A percentile compares a stretch with the other conserved stretches of the same genome.
Evolutionary conservation across 345 rosid species (phyloP).

Genomic region (Bruguiera parviflora): DNA sequence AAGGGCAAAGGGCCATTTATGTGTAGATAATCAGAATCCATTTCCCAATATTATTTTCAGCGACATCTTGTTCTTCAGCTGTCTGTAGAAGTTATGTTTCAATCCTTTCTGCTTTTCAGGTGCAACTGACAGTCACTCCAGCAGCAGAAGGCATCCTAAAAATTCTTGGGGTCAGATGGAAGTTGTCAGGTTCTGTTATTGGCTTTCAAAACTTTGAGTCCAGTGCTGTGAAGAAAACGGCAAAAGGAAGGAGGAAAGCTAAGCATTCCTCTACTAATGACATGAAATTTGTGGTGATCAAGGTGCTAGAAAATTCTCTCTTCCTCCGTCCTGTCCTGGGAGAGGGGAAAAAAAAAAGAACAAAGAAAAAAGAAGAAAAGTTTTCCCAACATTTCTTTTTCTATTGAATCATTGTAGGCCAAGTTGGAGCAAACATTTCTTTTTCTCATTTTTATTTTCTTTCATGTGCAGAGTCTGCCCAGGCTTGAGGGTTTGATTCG

Average conservation of each 20-base stretch:
- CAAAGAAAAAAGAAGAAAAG: not conserved
- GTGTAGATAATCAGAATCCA: too few species aligned
- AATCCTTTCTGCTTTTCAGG: constrained; percentile 40
- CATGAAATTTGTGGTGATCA: constrained; percentile 75
- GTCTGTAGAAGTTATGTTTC: constrained; percentile 11
- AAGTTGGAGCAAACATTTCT: constrained; percentile 4
- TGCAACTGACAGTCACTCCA: constrained; percentile 82
- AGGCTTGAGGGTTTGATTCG: constrained; percentile 75
- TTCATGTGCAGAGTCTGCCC: constrained; percentile 61
- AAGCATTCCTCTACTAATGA: constrained; percentile 46
- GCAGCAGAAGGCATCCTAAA: constrained; percentile 75
- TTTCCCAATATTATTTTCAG: too few species aligned
- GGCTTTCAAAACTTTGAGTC: constrained; percentile 65
- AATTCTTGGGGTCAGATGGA: constrained; percentile 91
- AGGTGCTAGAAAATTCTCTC: constrained; percentile 40
- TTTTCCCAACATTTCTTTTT: not conserved
- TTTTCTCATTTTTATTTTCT: not conserved
- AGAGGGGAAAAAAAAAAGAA: not conserved
- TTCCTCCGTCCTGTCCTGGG: not conserved
- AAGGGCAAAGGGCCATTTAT: too few species aligned
- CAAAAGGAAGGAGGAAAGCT: constrained; percentile 50
- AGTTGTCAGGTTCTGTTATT: constrained; percentile 70
- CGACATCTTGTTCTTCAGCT: not conserved
- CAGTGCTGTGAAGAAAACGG: constrained; percentile 40
- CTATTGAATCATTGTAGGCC: constrained; percentile 16